A percentile compares a stretch with the other conserved stretches of the same genome.
Conservation (phyloP, 129 eudicot genomes). For the Chrysanthemum makinoi region DNA sequence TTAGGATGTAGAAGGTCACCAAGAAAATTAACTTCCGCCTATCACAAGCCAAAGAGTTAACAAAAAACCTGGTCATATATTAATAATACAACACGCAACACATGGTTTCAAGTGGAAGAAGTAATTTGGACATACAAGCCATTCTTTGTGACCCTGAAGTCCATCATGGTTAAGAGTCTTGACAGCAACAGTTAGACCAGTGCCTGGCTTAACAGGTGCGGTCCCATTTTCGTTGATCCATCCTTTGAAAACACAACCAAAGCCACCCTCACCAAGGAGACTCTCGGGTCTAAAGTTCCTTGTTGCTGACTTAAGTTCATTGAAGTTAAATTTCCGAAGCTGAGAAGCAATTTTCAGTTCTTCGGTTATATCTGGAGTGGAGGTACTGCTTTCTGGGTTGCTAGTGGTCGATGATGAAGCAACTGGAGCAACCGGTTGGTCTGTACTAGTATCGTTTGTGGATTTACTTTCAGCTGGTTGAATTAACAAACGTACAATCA, state of each 20-base stretch:
- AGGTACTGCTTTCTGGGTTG: constrained; percentile 60
- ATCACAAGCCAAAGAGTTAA: constrained; percentile 25
- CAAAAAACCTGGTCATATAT: background rate
- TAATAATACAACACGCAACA: background rate
- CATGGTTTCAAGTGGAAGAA: background rate
- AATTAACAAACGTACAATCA: constrained; percentile 19
- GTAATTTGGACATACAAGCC: constrained; percentile 52
- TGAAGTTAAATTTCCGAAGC: constrained; percentile 75
- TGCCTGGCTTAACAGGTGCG: constrained; percentile 74
- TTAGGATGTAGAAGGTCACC: constrained; percentile 97
- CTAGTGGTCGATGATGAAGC: constrained; percentile 76
- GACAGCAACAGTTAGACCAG: constrained; percentile 92
- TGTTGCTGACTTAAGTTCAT: constrained; percentile 78
- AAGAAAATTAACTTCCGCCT: constrained; percentile 92
- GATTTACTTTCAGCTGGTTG: constrained; percentile 66
- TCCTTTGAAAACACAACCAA: constrained; percentile 94
- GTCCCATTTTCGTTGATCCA: constrained; percentile 81
- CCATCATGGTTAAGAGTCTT: constrained; percentile 95
- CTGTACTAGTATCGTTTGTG: constrained; percentile 55
- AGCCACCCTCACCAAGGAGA: constrained; percentile 96
- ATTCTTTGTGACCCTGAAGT: constrained; percentile 97
- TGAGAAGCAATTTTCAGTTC: constrained; percentile 80
- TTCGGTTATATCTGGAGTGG: constrained; percentile 65
- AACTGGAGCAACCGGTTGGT: constrained; percentile 74
- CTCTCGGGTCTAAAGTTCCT: constrained; percentile 92